Conservation (phyloP, 257 asterid genomes). For the Scutellaria minor region DNA sequence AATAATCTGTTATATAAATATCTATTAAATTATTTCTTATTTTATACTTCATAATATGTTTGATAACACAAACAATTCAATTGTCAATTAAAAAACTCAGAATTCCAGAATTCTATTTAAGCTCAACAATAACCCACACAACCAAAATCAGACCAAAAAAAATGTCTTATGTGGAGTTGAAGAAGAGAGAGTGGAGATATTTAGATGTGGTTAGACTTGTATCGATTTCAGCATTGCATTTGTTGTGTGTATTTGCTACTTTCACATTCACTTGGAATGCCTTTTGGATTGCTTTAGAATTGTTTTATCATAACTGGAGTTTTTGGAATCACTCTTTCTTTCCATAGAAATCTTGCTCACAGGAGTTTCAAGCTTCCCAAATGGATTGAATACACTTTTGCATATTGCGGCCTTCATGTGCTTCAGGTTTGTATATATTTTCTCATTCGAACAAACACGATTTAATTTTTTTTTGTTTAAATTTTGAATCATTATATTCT, state of each 20-base stretch:
- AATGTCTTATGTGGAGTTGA: slow-evolving; percentile 66
- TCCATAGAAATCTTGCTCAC: slow-evolving; percentile 76
- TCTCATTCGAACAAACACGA: too few species aligned
- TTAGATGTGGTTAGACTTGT: slow-evolving; percentile 51
- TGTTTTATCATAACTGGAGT: slow-evolving; percentile 66
- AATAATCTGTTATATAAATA: too few species aligned
- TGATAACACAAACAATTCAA: too few species aligned
- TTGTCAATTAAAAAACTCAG: too few species aligned
- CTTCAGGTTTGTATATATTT: slow-evolving; percentile 57
- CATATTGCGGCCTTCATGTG: slow-evolving; percentile 82
- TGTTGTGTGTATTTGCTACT: slow-evolving; percentile 63
- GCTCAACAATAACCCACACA: too few species aligned
- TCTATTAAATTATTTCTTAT: too few species aligned
- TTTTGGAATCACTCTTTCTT: slow-evolving; percentile 81
- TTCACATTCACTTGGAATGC: slow-evolving; percentile 73
- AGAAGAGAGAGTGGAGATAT: slow-evolving; percentile 61
- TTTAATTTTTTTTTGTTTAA: too few species aligned
- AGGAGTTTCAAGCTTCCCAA: slow-evolving; percentile 80
- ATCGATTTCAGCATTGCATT: slow-evolving; percentile 61
- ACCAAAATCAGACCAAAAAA: too few species aligned
- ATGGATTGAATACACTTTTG: slow-evolving; percentile 79
- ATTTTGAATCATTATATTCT: too few species aligned
- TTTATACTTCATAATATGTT: too few species aligned
- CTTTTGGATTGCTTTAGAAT: slow-evolving; percentile 49
- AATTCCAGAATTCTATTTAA: too few species aligned